A percentile compares a stretch with the other conserved stretches of the same genome.
Conservation (phyloP, 768 basidiomycete species). For the Tylopilus sp. region DNA sequence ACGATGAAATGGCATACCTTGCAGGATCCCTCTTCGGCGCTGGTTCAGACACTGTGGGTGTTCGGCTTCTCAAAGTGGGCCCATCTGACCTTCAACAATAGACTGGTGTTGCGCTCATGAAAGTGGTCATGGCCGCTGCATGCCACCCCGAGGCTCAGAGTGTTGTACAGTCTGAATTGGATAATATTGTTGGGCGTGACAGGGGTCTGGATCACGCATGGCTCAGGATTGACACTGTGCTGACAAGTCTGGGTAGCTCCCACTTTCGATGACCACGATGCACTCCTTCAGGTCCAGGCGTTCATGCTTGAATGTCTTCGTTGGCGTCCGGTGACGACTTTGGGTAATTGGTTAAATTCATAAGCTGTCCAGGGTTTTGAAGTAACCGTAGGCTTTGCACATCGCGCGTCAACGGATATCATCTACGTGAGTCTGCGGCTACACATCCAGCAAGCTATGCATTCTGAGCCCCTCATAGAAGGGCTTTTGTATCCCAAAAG, state of each 20-base stretch:
- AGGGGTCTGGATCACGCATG: conserved; percentile 16
- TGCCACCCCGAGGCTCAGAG: conserved; percentile 51
- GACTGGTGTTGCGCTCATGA: conserved; percentile 56
- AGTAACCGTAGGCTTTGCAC: conserved; percentile 47
- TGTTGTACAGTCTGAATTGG: conserved; percentile 53
- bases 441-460: background rate
- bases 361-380: background rate
- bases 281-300: conserved; percentile 37
- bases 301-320: conserved; percentile 41
- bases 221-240: background rate
- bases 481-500: conserved; percentile 34
- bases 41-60: conserved; percentile 55
- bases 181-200: conserved; percentile 47
- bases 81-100: conserved; percentile 7
- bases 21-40: conserved; percentile 65
- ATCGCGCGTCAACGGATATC: conserved; percentile 62
- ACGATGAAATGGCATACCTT: conserved; percentile 59
- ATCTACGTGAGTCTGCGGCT: conserved; percentile 44
- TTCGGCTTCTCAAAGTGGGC: background rate
- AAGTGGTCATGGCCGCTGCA: conserved; percentile 56
- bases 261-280: conserved; percentile 37
- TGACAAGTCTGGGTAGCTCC: conserved; percentile 30
- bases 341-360: conserved; percentile 18
- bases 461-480: conserved; percentile 25
- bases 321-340: conserved; percentile 39